phyloP scores from a whole-genome alignment of 495 filamentous ascomycete species.

The Chlorociboria aeruginascens region DNA sequence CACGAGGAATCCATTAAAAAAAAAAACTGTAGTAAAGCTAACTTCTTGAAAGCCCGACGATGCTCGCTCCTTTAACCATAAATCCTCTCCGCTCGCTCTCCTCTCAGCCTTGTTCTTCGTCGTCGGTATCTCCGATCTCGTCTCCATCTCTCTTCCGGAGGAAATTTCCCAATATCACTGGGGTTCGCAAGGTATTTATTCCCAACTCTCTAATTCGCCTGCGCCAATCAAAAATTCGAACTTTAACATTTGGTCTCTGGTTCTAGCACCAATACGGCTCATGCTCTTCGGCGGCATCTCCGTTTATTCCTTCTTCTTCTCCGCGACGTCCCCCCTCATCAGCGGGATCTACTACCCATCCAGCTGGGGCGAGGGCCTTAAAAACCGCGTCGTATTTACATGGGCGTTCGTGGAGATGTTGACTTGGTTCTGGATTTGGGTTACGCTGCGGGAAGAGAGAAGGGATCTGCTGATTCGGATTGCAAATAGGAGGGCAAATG shows the following conservation, averaged over 20 bases:
- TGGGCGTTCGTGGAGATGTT: constrained; percentile 78
- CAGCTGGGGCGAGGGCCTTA: constrained; percentile 45
- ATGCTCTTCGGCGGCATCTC: constrained; percentile 51
- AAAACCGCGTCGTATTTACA: constrained; percentile 71
- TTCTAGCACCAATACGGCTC: constrained; percentile 48
- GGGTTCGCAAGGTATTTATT: constrained; percentile 52
- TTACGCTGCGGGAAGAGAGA: constrained; percentile 40
- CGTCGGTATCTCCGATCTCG: constrained; percentile 59
- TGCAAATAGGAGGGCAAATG: constrained; percentile 10
- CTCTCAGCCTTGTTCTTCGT: constrained; percentile 56
- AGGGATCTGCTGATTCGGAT: constrained; percentile 23
- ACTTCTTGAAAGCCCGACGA: constrained; percentile 22
- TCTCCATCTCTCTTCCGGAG: constrained; percentile 58
- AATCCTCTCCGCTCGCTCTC: constrained; percentile 58
- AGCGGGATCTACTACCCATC: constrained; percentile 19
- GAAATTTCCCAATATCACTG: constrained; percentile 55
- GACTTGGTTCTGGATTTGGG: constrained; percentile 74
- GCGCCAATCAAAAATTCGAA: constrained; percentile 3
- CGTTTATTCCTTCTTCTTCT: constrained; percentile 55
- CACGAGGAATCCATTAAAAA: background rate
- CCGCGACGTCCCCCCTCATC: constrained; percentile 25
- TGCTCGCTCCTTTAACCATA: constrained; percentile 43
- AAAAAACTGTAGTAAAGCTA: background rate
- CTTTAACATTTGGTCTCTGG: background rate
- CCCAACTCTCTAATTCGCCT: constrained; percentile 36